Percentiles rank a stretch among this genome's conserved stretches.
These are phyloP conservation scores for Diaporthe vaccinii DNA, from an alignment of 2,329 filamentous ascomycete species.

Conservation along the genomic window DNA sequence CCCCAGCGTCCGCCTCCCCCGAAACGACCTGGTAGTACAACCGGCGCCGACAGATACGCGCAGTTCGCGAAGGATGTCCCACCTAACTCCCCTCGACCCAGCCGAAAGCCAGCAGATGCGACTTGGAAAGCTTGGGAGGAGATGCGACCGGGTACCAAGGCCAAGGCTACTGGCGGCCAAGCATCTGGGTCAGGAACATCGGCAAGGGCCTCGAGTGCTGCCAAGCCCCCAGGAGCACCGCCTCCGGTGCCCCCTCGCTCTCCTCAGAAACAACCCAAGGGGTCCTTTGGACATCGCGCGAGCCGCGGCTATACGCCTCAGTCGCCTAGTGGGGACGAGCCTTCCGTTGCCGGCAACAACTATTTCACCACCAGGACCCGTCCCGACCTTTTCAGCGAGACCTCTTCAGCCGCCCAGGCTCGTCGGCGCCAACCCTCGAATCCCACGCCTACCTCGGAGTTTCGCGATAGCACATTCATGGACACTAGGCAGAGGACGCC, in stretches of 20 bases:
- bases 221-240: conserved; percentile 42
- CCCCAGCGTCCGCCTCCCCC: conserved; percentile 47
- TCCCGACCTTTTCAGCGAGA: conserved; percentile 44
- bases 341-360: conserved; percentile 63
- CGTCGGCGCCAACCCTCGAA: conserved; percentile 42
- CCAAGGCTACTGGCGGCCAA: conserved; percentile 43
- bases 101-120: conserved; percentile 41
- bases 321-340: conserved; percentile 66
- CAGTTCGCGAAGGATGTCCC: conserved; percentile 42
- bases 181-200: conserved; percentile 38
- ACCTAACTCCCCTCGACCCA: conserved; percentile 39
- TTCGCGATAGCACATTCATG: conserved; percentile 58
- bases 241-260: conserved; percentile 63
- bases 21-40: conserved; percentile 41
- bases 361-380: conserved; percentile 58
- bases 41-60: conserved; percentile 38
- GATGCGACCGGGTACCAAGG: conserved; percentile 47
- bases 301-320: conserved; percentile 63
- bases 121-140: conserved; percentile 54
- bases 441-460: neutral
- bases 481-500: conserved; percentile 70
- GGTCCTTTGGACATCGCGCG: conserved; percentile 64
- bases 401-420: conserved; percentile 41
- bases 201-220: conserved; percentile 30
- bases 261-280: conserved; percentile 65